phyloP scores from a whole-genome alignment of 345 rosid species.

The Rhodamnia argentea region DNA sequence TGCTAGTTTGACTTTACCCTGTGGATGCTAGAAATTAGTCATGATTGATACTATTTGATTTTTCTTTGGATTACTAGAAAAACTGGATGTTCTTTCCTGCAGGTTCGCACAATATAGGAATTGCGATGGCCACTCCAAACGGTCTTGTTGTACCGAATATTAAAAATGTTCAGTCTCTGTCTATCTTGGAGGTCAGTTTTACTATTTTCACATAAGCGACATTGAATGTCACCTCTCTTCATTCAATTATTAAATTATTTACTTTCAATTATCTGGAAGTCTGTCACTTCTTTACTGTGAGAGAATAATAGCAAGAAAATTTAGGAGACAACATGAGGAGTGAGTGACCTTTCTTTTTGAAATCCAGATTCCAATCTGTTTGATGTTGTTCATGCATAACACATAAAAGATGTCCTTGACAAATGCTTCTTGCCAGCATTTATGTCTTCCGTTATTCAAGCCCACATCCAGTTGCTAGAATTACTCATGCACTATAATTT shows the following conservation, averaged over 20 bases:
- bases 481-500: not conserved
- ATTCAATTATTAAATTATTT: not conserved
- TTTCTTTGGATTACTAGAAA: not conserved
- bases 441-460: not conserved
- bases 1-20: not conserved
- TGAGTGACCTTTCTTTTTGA: not conserved
- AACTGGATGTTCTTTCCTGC: not conserved
- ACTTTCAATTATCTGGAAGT: not conserved
- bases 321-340: not conserved
- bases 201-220: not conserved
- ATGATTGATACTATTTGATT: not conserved
- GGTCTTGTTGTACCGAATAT: slow-evolving; percentile 91
- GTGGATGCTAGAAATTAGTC: not conserved
- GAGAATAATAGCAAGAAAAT: not conserved
- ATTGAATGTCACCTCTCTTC: not conserved
- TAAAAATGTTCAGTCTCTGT: slow-evolving; percentile 80
- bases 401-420: not conserved
- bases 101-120: slow-evolving; percentile 93
- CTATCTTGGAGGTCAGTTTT: slow-evolving; percentile 55
- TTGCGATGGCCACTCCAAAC: slow-evolving; percentile 87
- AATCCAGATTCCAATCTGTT: not conserved
- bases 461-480: not conserved
- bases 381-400: not conserved
- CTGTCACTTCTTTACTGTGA: not conserved
- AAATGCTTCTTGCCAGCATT: not conserved